Conservation (phyloP, 192 early-diverging fungal genomes). For the Backusella macrospora region DNA sequence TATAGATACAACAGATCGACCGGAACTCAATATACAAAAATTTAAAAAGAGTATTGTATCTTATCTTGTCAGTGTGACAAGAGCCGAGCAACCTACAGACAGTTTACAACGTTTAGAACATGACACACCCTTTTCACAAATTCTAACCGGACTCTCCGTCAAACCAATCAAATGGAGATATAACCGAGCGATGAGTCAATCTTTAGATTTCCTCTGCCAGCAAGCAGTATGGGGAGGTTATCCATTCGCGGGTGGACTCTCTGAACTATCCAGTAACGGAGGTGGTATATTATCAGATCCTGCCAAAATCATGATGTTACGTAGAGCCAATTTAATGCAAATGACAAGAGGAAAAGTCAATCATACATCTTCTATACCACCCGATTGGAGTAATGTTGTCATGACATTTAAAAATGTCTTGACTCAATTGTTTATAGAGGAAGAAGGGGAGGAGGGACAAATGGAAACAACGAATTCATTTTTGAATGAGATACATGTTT, state of each 20-base stretch:
- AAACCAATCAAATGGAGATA: constrained; percentile 34
- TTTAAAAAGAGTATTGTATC: constrained; percentile 12
- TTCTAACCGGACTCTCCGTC: neutral
- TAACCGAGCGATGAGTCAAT: constrained; percentile 39
- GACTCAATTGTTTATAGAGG: constrained; percentile 8
- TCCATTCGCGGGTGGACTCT: constrained; percentile 47
- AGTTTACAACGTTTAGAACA: constrained; percentile 11
- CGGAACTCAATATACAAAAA: neutral
- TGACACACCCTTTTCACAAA: constrained; percentile 29
- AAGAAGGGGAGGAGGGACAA: neutral
- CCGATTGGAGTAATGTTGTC: constrained; percentile 11
- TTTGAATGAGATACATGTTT: neutral
- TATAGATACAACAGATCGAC: neutral
- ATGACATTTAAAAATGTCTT: constrained; percentile 30
- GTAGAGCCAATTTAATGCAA: constrained; percentile 41
- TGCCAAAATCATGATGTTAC: constrained; percentile 44
- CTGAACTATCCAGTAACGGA: constrained; percentile 41
- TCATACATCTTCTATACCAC: constrained; percentile 11
- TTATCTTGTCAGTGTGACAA: neutral
- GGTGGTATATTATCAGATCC: constrained; percentile 49
- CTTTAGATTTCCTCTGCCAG: constrained; percentile 47
- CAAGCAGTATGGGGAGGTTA: constrained; percentile 49
- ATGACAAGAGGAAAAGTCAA: constrained; percentile 35
- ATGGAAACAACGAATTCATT: neutral
- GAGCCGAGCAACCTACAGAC: neutral